These are phyloP conservation scores for Penicillium alfredii DNA, from an alignment of 495 filamentous ascomycete species.

Conservation along the genomic window DNA sequence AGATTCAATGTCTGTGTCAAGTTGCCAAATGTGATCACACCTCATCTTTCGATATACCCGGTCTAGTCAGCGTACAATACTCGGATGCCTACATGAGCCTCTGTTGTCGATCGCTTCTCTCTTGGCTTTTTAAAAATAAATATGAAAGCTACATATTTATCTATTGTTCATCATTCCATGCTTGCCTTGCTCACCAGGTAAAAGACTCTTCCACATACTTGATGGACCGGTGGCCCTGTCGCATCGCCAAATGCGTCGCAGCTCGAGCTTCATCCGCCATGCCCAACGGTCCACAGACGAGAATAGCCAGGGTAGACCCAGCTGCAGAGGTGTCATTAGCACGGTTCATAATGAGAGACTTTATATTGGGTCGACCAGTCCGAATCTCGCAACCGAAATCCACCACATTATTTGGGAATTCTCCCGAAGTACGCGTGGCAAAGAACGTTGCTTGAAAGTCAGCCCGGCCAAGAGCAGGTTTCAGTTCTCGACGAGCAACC, in stretches of 20 bases:
- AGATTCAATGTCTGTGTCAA: too few relatives aligned
- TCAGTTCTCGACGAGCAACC: slow-evolving; percentile 25
- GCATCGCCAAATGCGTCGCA: slow-evolving; percentile 33
- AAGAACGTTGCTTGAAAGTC: slow-evolving; percentile 38
- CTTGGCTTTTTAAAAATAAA: too few relatives aligned
- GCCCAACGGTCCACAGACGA: slow-evolving; percentile 44
- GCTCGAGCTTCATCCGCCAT: slow-evolving; percentile 46
- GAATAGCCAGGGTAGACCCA: slow-evolving; percentile 28
- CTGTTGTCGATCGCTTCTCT: too few relatives aligned
- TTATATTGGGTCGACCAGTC: slow-evolving; percentile 27
- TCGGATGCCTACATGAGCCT: too few relatives aligned
- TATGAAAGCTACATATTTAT: not conserved
- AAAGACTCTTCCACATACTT: slow-evolving; percentile 44
- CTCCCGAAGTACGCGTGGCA: slow-evolving; percentile 13
- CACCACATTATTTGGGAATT: not conserved
- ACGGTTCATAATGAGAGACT: slow-evolving; percentile 25
- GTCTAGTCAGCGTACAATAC: too few relatives aligned
- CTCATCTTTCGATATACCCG: too few relatives aligned
- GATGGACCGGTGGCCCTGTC: slow-evolving; percentile 27
- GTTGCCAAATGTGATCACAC: too few relatives aligned
- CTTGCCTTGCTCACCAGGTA: slow-evolving; percentile 23
- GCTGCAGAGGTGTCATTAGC: slow-evolving; percentile 23
- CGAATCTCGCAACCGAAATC: slow-evolving; percentile 18
- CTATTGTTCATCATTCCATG: not conserved
- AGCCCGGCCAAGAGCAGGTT: slow-evolving; percentile 19